Conservation (phyloP, 164 flowering plant species). For the Vitis labrusca region DNA sequence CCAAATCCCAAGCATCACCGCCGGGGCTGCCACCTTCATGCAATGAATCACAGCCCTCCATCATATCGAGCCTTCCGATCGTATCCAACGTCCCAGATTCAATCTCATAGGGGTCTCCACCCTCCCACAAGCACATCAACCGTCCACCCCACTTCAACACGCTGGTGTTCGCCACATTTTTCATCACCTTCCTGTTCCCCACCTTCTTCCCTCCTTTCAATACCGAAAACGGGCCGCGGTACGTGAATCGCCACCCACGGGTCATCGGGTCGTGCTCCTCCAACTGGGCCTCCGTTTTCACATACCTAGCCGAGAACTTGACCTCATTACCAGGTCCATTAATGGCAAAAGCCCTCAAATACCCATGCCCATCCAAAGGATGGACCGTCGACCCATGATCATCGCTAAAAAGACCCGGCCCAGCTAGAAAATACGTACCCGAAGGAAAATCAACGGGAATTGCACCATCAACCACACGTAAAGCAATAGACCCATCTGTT, state of each 20-base stretch:
- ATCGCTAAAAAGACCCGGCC: constrained; percentile 84
- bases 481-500: constrained; percentile 40
- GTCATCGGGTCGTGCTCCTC: constrained; percentile 71
- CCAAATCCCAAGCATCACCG: constrained; percentile 48
- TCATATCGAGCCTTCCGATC: constrained; percentile 49
- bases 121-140: constrained; percentile 92
- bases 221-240: constrained; percentile 94
- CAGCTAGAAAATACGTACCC: constrained; percentile 85
- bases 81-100: constrained; percentile 65
- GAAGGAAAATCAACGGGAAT: constrained; percentile 73
- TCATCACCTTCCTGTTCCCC: constrained; percentile 93
- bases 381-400: constrained; percentile 93
- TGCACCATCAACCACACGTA: constrained; percentile 56
- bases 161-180: constrained; percentile 92
- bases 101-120: constrained; percentile 87
- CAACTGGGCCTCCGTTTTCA: constrained; percentile 73
- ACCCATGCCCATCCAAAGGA: constrained; percentile 96
- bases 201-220: constrained; percentile 64
- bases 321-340: constrained; percentile 44
- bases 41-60: constrained; percentile 24
- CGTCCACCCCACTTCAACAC: constrained; percentile 79
- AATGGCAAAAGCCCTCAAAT: constrained; percentile 66
- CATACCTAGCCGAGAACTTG: constrained; percentile 71
- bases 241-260: constrained; percentile 80
- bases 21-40: background rate